Evolutionary conservation across 108 stramenopile species (phyloP).

Genomic region (Epithemia pelagica): DNA sequence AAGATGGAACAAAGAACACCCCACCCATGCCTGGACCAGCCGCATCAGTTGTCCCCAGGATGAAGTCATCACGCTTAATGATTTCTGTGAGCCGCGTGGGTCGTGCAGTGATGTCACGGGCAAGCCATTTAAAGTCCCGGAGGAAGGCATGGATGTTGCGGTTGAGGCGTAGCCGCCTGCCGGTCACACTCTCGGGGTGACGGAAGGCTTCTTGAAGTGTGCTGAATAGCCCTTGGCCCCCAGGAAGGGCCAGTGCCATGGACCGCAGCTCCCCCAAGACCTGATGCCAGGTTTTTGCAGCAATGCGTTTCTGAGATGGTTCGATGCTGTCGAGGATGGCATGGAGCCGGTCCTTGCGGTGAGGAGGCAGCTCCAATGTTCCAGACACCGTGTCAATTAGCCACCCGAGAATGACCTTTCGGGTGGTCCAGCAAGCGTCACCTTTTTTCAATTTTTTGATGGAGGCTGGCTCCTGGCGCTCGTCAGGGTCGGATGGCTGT

Average conservation of each 20-base stretch:
- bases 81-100: constrained; percentile 33
- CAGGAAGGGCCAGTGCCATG: constrained; percentile 34
- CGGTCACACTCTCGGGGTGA: background rate
- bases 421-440: constrained; percentile 25
- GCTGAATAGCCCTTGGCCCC: constrained; percentile 23
- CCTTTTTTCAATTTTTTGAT: constrained; percentile 34
- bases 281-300: constrained; percentile 24
- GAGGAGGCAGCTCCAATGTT: constrained; percentile 29
- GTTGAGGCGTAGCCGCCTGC: constrained; percentile 5
- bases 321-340: constrained; percentile 10
- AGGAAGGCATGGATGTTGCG: constrained; percentile 11
- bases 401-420: constrained; percentile 37
- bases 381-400: constrained; percentile 14
- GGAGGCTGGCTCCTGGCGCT: constrained; percentile 35
- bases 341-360: constrained; percentile 15
- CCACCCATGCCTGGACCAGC: constrained; percentile 26
- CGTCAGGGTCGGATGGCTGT: constrained; percentile 6
- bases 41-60: constrained; percentile 22
- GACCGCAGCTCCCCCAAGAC: constrained; percentile 34
- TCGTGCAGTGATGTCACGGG: constrained; percentile 2
- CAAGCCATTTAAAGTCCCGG: constrained; percentile 19
- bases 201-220: constrained; percentile 30
- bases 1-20: constrained; percentile 7
- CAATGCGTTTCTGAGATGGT: background rate
- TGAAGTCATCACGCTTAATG: constrained; percentile 14